Base-by-base conservation (phyloP, 1,284 basidiomycete species). In the Microbotryum saponariae region DNA sequence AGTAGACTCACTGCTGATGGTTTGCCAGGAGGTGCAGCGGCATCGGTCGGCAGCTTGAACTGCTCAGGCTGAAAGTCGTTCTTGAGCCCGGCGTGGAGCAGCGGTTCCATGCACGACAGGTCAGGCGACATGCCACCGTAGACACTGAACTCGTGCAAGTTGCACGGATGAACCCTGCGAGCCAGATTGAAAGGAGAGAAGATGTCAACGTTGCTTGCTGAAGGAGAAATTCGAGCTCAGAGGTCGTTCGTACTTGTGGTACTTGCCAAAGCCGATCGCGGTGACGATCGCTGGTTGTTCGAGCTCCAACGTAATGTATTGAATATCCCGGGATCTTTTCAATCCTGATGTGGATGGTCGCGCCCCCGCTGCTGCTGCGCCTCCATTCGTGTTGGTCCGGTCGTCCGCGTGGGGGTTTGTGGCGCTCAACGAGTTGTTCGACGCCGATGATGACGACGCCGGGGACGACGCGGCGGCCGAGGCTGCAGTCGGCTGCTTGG, bases 211-310 rank as follows among this genome's bases (percentile, higher is more conserved):
- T 23, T 16, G 48, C 14, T 50, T 20, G 21, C 21, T 12, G 48
- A 7, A 18, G n/a, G 12, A 18, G 49, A 23, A 12, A 3, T 12
- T 42, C 37, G 37, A 42, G 37, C 37, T 16, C 37, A 14, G 51
- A 56, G 25, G 51, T 18, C 27, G 37, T 58, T 52, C 49, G 62
- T 73, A 63, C 61, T 75, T 74, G 62, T 70, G 50, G 61, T 73
- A 74, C 53, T 76, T 76, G 59, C 74, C 75, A 52, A 76, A 76
- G 14, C 69, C 72, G 64, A 76, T 70, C 25, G 54, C 55, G 1
- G 55, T 54, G 18, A 75, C 69, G 23, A 76, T 59, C 25, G 70
- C 63, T 10, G 63, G 68, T 31, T 69, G 62, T 29, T 74, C 71
- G 20, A 76, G 66, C 60, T 74, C 71, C 52, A 76, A 56, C 42